Conservation (phyloP, 495 filamentous ascomycete species). For the Parathielavia hyrcaniae region DNA sequence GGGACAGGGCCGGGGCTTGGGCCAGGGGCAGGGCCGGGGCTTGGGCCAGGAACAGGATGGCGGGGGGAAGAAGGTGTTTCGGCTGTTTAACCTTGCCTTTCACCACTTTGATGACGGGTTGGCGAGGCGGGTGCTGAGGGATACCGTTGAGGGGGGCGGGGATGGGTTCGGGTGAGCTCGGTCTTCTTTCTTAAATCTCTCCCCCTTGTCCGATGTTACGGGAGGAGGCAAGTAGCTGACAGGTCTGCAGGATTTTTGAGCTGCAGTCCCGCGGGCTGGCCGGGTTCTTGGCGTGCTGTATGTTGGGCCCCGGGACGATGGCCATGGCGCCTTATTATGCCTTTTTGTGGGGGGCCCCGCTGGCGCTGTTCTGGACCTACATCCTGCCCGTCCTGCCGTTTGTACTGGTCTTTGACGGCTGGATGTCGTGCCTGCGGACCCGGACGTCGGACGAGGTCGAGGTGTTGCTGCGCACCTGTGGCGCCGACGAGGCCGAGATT, state of each 20-base stretch:
- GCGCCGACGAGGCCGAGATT: constrained; percentile 35
- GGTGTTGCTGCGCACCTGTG: constrained; percentile 48
- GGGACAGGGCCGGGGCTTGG: too few relatives aligned
- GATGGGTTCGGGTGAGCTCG: constrained; percentile 61
- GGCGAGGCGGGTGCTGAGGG: constrained; percentile 52
- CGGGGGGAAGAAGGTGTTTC: constrained; percentile 47
- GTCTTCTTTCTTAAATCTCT: neutral
- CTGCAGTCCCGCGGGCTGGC: constrained; percentile 55
- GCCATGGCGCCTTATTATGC: constrained; percentile 54
- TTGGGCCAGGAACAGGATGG: too few relatives aligned
- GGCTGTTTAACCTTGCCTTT: constrained; percentile 67
- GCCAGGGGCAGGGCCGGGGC: too few relatives aligned
- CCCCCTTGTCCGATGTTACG: neutral
- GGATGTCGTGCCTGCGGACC: constrained; percentile 57
- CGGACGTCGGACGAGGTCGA: constrained; percentile 59
- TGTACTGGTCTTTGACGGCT: constrained; percentile 60
- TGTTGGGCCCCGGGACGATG: constrained; percentile 51
- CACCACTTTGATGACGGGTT: constrained; percentile 66
- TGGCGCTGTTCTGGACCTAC: constrained; percentile 59
- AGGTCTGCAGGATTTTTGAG: constrained; percentile 57
- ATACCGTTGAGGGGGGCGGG: constrained; percentile 50
- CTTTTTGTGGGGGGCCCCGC: constrained; percentile 45
- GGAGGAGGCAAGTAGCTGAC: neutral
- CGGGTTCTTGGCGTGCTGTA: constrained; percentile 48
- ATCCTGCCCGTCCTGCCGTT: constrained; percentile 58